These are phyloP conservation scores for Saccharomyces hybrid DNA, from an alignment of 1,139 yeast species.

Conservation along the genomic window DNA sequence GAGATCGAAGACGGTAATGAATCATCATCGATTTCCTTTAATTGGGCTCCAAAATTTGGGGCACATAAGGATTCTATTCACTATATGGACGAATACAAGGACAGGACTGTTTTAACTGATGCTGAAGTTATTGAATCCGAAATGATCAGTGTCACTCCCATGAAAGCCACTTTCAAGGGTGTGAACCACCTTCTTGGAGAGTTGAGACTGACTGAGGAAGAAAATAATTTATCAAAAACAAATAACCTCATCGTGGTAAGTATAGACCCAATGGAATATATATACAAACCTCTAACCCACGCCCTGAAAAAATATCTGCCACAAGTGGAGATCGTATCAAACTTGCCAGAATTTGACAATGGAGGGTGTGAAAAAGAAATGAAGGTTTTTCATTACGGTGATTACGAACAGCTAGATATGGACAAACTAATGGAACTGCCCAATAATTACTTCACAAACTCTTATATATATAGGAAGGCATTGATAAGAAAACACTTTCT, in stretches of 20 bases:
- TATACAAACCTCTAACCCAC: constrained; percentile 46
- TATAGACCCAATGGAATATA: constrained; percentile 40
- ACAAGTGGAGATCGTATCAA: constrained; percentile 15
- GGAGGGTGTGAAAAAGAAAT: constrained; percentile 1
- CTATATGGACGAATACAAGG: constrained; percentile 8
- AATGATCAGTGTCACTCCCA: constrained; percentile 65
- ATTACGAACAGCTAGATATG: constrained; percentile 80
- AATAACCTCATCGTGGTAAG: constrained; percentile 18
- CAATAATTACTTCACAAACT: constrained; percentile 56
- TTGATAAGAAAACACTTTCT: constrained; percentile 83
- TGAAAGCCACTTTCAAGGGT: constrained; percentile 63
- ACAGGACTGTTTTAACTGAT: constrained; percentile 15
- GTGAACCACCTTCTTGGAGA: constrained; percentile 51
- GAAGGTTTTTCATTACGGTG: constrained; percentile 68
- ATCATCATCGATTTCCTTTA: constrained; percentile 41
- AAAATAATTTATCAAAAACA: constrained; percentile 2
- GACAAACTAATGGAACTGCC: constrained; percentile 39
- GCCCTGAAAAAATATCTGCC: constrained; percentile 37
- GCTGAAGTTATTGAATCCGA: constrained; percentile 44
- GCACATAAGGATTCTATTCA: constrained; percentile 56
- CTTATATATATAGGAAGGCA: constrained; percentile 81
- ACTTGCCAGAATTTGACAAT: constrained; percentile 7
- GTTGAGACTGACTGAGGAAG: constrained; percentile 31
- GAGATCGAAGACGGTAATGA: constrained; percentile 42
- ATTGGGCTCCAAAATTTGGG: constrained; percentile 80